phyloP scores from a whole-genome alignment of 208 protist genomes.

The Leishmania tarentolae region DNA sequence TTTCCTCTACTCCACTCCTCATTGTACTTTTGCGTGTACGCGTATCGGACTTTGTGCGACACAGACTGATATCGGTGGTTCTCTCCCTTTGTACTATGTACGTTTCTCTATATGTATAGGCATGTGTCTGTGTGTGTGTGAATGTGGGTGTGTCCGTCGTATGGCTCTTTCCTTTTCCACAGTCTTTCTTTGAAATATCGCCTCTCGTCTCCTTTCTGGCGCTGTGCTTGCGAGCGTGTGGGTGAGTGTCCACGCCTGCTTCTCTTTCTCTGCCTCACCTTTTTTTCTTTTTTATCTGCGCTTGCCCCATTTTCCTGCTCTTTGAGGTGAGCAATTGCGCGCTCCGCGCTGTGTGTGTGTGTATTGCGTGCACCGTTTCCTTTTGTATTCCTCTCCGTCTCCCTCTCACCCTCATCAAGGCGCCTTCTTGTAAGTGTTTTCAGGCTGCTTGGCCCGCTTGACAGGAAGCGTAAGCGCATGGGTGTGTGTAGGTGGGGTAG shows the following conservation, averaged over 20 bases:
- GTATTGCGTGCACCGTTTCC: background rate
- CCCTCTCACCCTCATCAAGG: background rate
- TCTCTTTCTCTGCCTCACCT: conserved; percentile 5
- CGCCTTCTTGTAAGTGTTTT: background rate
- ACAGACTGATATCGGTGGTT: too few species aligned
- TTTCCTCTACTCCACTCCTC: background rate
- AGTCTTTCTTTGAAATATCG: too few species aligned
- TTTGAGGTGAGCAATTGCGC: background rate
- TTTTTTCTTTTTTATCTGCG: background rate
- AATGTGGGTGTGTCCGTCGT: background rate
- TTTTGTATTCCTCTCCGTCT: background rate
- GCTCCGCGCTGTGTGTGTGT: background rate
- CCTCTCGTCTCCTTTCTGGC: background rate
- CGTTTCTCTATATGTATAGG: background rate
- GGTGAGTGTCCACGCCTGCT: background rate
- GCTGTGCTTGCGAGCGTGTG: background rate
- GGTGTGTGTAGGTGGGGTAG: background rate
- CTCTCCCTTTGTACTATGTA: too few species aligned
- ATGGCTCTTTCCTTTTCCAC: too few species aligned
- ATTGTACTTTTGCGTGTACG: background rate
- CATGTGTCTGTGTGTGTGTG: background rate
- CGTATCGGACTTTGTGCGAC: too few species aligned
- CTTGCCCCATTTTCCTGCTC: background rate
- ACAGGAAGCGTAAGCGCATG: background rate
- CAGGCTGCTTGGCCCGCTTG: background rate